A percentile compares a stretch with the other conserved stretches of the same genome.
These are phyloP conservation scores for Cercospora nicotianae DNA, from an alignment of 2,329 filamentous ascomycete genomes.

Conservation along the genomic window DNA sequence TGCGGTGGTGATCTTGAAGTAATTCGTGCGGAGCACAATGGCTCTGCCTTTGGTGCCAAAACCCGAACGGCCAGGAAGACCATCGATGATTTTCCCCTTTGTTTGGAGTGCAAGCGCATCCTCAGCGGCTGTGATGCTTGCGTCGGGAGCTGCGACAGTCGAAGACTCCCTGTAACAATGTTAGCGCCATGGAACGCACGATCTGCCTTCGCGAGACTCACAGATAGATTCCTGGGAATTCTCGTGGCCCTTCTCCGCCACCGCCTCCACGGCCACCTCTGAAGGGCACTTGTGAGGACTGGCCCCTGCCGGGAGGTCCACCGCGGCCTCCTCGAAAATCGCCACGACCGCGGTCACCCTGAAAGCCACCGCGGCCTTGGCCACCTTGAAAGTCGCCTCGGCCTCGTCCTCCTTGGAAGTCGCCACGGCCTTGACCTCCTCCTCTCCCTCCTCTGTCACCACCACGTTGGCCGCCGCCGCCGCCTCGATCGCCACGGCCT, in stretches of 20 bases:
- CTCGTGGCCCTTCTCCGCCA: conserved; percentile 11
- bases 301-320: conserved; percentile 17
- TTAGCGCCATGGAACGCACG: conserved; percentile 25
- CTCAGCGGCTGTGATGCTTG: conserved; percentile 30
- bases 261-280: conserved; percentile 27
- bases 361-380: conserved; percentile 30
- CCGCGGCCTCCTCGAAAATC: conserved; percentile 32
- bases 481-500: background rate
- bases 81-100: conserved; percentile 32
- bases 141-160: conserved; percentile 28
- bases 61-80: conserved; percentile 39
- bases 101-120: conserved; percentile 29
- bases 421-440: conserved; percentile 19
- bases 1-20: conserved; percentile 42
- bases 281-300: conserved; percentile 18
- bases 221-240: conserved; percentile 31
- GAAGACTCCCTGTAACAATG: conserved; percentile 24
- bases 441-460: conserved; percentile 18
- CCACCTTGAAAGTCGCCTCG: conserved; percentile 20
- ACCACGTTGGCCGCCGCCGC: conserved; percentile 19
- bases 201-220: conserved; percentile 16
- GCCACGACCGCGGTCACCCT: conserved; percentile 25
- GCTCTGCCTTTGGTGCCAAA: conserved; percentile 43
- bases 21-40: conserved; percentile 48
- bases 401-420: conserved; percentile 14